These are phyloP conservation scores for Euptelea pleiosperma DNA, from an alignment of 164 flowering plant genomes.

Conservation along the genomic window DNA sequence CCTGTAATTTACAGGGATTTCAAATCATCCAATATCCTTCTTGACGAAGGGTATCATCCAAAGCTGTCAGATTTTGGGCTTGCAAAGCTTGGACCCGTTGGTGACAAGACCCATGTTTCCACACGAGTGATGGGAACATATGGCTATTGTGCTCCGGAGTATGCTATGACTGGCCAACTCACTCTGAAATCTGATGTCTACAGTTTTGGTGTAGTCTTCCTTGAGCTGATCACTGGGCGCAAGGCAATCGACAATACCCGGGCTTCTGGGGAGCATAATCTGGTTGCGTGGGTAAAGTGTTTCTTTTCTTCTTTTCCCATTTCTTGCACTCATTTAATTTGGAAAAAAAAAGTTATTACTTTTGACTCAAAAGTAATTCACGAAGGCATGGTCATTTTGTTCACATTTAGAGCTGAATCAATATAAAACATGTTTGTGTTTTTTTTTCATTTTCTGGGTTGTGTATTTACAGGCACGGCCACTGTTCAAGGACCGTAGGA, in stretches of 20 bases:
- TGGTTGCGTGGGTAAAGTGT: slow-evolving; percentile 83
- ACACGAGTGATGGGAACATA: slow-evolving; percentile 98
- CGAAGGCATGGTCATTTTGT: slow-evolving; percentile 6
- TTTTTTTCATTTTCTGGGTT: slow-evolving; percentile 6
- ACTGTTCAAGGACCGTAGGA: slow-evolving; percentile 82
- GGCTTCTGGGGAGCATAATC: slow-evolving; percentile 75
- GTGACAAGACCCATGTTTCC: slow-evolving; percentile 96
- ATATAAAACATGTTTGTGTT: no score
- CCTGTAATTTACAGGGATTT: slow-evolving; percentile 93
- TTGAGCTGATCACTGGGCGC: slow-evolving; percentile 91
- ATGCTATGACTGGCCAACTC: slow-evolving; percentile 96
- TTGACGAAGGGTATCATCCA: slow-evolving; percentile 78
- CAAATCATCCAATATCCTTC: slow-evolving; percentile 91
- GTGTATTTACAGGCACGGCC: slow-evolving; percentile 72
- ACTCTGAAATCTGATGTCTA: slow-evolving; percentile 93
- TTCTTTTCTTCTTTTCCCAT: slow-evolving; percentile 1
- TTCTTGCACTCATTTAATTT: neutral
- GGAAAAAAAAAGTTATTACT: neutral
- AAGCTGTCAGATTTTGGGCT: slow-evolving; percentile 96
- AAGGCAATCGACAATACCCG: slow-evolving; percentile 80
- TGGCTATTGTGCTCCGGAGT: slow-evolving; percentile 98
- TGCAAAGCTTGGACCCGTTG: slow-evolving; percentile 93
- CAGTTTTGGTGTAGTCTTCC: slow-evolving; percentile 93
- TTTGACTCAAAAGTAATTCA: neutral
- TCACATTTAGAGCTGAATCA: no score